Conservation (phyloP, 2,329 filamentous ascomycete genomes). For the Aspergillus jensenii region DNA sequence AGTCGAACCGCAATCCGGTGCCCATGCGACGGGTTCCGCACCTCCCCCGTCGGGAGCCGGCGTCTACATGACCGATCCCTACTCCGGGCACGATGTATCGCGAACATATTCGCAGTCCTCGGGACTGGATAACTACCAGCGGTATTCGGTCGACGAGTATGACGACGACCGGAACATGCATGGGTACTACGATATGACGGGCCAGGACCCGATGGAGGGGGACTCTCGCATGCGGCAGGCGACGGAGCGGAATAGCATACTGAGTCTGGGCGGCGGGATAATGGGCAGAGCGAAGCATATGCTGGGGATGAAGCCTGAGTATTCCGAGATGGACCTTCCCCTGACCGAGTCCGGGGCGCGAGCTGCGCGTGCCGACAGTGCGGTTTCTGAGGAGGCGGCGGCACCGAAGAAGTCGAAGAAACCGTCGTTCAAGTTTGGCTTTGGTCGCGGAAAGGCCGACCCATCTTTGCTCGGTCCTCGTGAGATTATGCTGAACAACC, state of each 20-base stretch:
- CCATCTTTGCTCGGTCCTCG: slow-evolving; percentile 88
- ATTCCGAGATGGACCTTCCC: slow-evolving; percentile 98
- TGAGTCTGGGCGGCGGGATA: slow-evolving; percentile 82
- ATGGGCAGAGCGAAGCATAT: slow-evolving; percentile 86
- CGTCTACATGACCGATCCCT: slow-evolving; percentile 38
- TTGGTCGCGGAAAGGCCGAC: slow-evolving; percentile 80
- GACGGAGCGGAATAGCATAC: slow-evolving; percentile 81
- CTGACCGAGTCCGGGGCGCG: slow-evolving; percentile 73
- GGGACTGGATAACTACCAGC: slow-evolving; percentile 81
- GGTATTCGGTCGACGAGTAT: slow-evolving; percentile 84
- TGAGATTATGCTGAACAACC: slow-evolving; percentile 94
- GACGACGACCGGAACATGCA: slow-evolving; percentile 70
- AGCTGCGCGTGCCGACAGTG: slow-evolving; percentile 46
- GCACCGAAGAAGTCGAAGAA: slow-evolving; percentile 63
- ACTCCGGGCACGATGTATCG: slow-evolving; percentile 36
- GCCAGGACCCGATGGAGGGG: slow-evolving; percentile 56
- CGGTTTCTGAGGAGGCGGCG: slow-evolving; percentile 43
- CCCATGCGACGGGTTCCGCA: slow-evolving; percentile 43
- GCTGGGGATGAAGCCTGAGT: slow-evolving; percentile 80
- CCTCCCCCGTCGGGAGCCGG: slow-evolving; percentile 31
- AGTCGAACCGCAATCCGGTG: slow-evolving; percentile 51
- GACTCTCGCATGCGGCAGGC: slow-evolving; percentile 55
- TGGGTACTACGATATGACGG: slow-evolving; percentile 71
- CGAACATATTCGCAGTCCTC: slow-evolving; percentile 71
- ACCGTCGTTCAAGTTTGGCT: slow-evolving; percentile 87